Evolutionary conservation across 2,329 filamentous ascomycete genomes (phyloP).

Genomic region (Apiospora pterosperma): DNA sequence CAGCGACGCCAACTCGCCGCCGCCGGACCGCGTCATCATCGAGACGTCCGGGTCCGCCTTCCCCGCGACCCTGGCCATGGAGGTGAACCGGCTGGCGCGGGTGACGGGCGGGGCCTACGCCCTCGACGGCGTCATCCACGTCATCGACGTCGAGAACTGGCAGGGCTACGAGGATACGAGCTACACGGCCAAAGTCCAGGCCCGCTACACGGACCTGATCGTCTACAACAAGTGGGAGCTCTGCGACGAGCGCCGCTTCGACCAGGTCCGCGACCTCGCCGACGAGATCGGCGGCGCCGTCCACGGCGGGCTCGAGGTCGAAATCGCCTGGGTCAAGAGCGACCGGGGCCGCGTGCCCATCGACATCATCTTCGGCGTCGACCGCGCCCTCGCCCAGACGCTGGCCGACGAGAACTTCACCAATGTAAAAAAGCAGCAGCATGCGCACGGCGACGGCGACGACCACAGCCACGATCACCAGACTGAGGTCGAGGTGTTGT

Average conservation of each 20-base stretch:
- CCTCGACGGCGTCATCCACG: constrained; percentile 83
- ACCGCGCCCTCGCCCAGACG: constrained; percentile 68
- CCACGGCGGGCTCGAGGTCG: constrained; percentile 70
- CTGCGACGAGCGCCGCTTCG: constrained; percentile 69
- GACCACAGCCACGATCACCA: constrained; percentile 57
- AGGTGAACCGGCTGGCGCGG: constrained; percentile 76
- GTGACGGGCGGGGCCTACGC: constrained; percentile 65
- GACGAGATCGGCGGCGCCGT: constrained; percentile 78
- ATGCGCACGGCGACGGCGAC: constrained; percentile 25
- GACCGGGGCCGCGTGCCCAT: constrained; percentile 74
- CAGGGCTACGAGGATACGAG: constrained; percentile 86
- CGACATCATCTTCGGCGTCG: constrained; percentile 81
- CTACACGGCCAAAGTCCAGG: constrained; percentile 85
- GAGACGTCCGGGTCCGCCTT: constrained; percentile 90
- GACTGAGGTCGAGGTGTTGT: constrained; percentile 89
- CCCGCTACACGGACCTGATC: constrained; percentile 83
- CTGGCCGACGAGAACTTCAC: constrained; percentile 38
- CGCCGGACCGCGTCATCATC: constrained; percentile 83
- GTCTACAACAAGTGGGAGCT: constrained; percentile 92
- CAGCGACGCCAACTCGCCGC: constrained; percentile 38
- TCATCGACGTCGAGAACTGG: constrained; percentile 96
- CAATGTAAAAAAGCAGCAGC: constrained; percentile 13
- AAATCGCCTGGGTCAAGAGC: constrained; percentile 82
- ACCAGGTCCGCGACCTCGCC: constrained; percentile 73
- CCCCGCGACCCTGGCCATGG: constrained; percentile 85